Conservation (phyloP, 495 filamentous ascomycete genomes). For the Parathielavia appendiculata region DNA sequence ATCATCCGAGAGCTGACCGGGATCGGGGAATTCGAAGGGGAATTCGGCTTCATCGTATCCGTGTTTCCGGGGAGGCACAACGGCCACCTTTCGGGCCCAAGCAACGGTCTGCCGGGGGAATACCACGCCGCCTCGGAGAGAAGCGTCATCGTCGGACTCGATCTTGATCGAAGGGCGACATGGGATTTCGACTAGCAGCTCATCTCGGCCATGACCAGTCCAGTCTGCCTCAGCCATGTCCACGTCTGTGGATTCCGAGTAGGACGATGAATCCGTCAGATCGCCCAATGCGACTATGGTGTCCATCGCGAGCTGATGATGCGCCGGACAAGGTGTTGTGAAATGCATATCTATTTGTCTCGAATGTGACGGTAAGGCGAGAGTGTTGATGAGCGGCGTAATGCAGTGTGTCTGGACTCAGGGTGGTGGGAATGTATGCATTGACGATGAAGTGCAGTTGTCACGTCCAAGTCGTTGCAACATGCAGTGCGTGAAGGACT, state of each 20-base stretch:
- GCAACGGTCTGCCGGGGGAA: not conserved
- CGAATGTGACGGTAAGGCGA: not conserved
- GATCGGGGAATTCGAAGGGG: not conserved
- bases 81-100: not conserved
- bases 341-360: not conserved
- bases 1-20: not conserved
- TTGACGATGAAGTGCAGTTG: not conserved
- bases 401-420: not conserved
- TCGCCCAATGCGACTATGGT: not conserved
- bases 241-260: not conserved
- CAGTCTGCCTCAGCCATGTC: not conserved
- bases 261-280: not conserved
- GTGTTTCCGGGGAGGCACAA: not conserved
- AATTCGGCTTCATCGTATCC: not conserved
- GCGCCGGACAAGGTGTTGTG: not conserved
- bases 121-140: constrained; percentile 7
- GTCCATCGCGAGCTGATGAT: not conserved
- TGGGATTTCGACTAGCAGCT: not conserved
- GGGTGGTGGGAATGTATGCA: not conserved
- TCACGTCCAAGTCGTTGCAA: not conserved
- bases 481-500: not conserved
- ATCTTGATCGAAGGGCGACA: not conserved
- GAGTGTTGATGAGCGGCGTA: not conserved
- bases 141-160: not conserved
- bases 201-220: not conserved